Evolutionary conservation across 2,329 filamentous ascomycete genomes (phyloP), one percentile per base, ranked within the genome.

Genomic region (Xylaria sp.): DNA sequence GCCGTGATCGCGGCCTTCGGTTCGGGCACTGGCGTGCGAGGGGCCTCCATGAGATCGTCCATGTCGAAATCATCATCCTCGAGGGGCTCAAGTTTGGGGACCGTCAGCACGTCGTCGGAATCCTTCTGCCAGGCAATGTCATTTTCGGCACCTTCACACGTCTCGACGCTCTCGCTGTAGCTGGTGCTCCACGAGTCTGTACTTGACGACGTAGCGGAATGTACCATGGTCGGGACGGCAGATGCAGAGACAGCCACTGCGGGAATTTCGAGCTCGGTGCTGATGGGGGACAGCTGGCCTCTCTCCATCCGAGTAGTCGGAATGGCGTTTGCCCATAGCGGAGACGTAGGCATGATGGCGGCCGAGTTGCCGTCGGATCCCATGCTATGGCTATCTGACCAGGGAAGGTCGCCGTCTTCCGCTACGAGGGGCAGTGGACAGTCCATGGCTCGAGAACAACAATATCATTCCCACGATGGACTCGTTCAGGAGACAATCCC

Each of bases 51-150:
- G 22, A 86, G 65, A 22, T 83, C 77, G 44, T 78, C 74, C 58
- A 86, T 73, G 44, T 78, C 75, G 54, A 84, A 74, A 52, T 80
- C 78, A 53, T 79, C 74, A 39, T 86, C 80, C 44, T 86, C 83
- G 44, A 74, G 56, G 2, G 82, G 81, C 61, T 86, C 84, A 9
- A 82, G 62, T 66, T 87, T 87, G 7, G 81, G 80, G 7, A 80
- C 69, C 13, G 77, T 64, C 42, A 80, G 61, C 38, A 74, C 68
- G 37, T 80, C 77, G 48, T 79, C 77, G 4, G 76, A 72, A 39
- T 66, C 71, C 24, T 74, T 75, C 40, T 82, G 78, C 79, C 79
- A 82, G 38, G 71, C 67, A 48, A 71, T 66, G 24, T 79, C 76
- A 29, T 74, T 71, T 18, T 78, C 73, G 39, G 64, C 62, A 46